Evolutionary conservation across 345 rosid genomes (phyloP), one percentile per base, ranked within the genome.

Genomic region (Anacardium occidentale): DNA sequence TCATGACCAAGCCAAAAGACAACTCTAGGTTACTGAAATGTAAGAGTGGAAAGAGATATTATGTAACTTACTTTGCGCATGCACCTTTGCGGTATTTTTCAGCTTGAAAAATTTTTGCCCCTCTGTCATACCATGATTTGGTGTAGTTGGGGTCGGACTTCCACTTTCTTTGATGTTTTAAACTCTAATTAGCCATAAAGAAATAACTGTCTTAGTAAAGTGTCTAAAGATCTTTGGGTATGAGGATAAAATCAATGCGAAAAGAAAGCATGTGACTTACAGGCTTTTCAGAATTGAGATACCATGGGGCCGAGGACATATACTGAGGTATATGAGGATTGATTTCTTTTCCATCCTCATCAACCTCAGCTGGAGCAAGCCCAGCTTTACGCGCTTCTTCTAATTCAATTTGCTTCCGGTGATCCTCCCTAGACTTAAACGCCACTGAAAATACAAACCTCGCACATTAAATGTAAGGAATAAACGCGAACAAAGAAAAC

Each of bases 111-210:
- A 77, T 72, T 69, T 88, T 89, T 2, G 93, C 97, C 54, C 91
- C 90, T 74, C 91, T 79, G 40, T 87, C 92, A 60, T 89, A 87
- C 92, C 97, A 89, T 13, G 90, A 83, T 65, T 87, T 86, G 1
- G 97, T 84, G 81, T 89, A 91, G 64, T 91, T 86, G 20, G 93
- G 96, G 73, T 91, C 92, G 24, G 90, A 84, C 66, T 87, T 89
- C 97, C 91, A 87, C 47, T 91, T 91, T 87, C 94, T 81, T 85
- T 89, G 97, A 89, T 91, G 97, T 81, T 87, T 91, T 76, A 87
- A 85, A 74, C 92, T 89, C 89, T 87, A 64, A 54, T 8, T 53
- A 59, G 1, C 58, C 56, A 58, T 37, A 10, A 21, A 47, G 29
- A 18, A 62, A 63, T 7, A 44, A 51, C 26, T 6, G 44, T 25